Evolutionary conservation across 2,329 filamentous ascomycete species (phyloP).

Genomic region (Trichoderma afroharzianum): DNA sequence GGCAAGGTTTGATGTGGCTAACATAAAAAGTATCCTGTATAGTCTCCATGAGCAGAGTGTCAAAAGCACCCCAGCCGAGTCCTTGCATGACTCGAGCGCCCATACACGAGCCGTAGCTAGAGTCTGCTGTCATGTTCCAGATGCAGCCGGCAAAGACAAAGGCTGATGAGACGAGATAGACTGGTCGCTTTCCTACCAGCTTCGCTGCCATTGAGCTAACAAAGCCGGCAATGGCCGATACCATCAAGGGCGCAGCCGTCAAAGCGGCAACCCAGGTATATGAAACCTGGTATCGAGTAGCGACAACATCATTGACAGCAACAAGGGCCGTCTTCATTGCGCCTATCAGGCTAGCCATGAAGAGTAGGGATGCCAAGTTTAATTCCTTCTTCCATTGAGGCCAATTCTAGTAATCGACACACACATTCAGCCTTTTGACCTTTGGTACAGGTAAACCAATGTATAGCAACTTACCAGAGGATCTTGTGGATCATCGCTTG

Average conservation of each 20-base stretch:
- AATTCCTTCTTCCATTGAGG: slow-evolving; percentile 49
- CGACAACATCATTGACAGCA: slow-evolving; percentile 44
- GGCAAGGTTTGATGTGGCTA: slow-evolving; percentile 21
- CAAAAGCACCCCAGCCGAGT: slow-evolving; percentile 57
- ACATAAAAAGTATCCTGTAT: slow-evolving; percentile 58
- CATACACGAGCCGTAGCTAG: slow-evolving; percentile 46
- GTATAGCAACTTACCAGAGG: slow-evolving; percentile 43
- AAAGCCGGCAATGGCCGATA: slow-evolving; percentile 46
- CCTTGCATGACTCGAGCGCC: slow-evolving; percentile 53
- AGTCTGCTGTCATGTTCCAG: slow-evolving; percentile 46
- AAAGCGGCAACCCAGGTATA: slow-evolving; percentile 48
- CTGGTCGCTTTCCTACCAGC: slow-evolving; percentile 50
- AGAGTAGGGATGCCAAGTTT: slow-evolving; percentile 45
- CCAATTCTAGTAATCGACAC: slow-evolving; percentile 48
- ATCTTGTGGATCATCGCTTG: slow-evolving; percentile 52
- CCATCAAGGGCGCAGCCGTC: slow-evolving; percentile 50
- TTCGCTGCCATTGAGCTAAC: slow-evolving; percentile 41
- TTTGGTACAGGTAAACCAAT: no score
- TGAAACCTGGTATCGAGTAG: slow-evolving; percentile 40
- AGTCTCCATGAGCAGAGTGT: slow-evolving; percentile 48
- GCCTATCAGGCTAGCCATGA: slow-evolving; percentile 44
- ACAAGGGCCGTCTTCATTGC: slow-evolving; percentile 55
- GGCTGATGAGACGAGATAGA: slow-evolving; percentile 47
- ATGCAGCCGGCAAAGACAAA: slow-evolving; percentile 47
- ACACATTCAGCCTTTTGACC: not conserved